Evolutionary conservation across 2,329 filamentous ascomycete species (phyloP).

Genomic region (Proliferodiscus dingleyae): DNA sequence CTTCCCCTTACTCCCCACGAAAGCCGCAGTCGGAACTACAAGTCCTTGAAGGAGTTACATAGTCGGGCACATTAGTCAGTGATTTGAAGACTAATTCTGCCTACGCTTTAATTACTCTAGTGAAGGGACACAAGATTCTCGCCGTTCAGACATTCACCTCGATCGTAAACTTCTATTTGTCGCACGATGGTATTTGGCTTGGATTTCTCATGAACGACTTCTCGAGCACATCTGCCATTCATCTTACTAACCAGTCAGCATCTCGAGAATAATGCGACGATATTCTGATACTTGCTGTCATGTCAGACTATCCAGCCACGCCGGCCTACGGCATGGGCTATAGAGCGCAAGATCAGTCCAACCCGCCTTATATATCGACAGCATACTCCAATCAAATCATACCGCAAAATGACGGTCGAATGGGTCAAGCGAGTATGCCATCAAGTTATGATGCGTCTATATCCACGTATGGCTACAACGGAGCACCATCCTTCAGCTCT

Average conservation of each 20-base stretch:
- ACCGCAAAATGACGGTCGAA: slow-evolving; percentile 20
- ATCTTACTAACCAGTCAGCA: slow-evolving; percentile 14
- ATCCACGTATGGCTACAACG: slow-evolving; percentile 29
- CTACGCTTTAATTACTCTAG: no score
- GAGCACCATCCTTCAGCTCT: slow-evolving; percentile 24
- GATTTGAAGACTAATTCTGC: no score
- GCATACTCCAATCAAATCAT: slow-evolving; percentile 23
- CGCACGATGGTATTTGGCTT: slow-evolving; percentile 17
- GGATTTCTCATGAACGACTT: slow-evolving; percentile 18
- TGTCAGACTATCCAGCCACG: slow-evolving; percentile 44
- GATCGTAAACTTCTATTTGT: slow-evolving; percentile 21
- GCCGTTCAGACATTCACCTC: slow-evolving; percentile 2
- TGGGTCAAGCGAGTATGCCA: slow-evolving; percentile 19
- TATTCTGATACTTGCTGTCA: slow-evolving; percentile 23
- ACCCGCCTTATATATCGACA: slow-evolving; percentile 25
- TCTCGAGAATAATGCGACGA: slow-evolving; percentile 16
- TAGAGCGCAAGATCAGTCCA: slow-evolving; percentile 22
- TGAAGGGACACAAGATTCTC: background rate
- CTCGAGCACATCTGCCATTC: slow-evolving; percentile 8
- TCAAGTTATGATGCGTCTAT: slow-evolving; percentile 23
- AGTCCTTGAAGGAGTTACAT: no score
- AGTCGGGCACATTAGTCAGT: no score
- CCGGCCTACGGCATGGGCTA: slow-evolving; percentile 37
- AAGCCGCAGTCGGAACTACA: no score
- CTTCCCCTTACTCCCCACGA: no score